Evolutionary conservation across 345 rosid species (phyloP).

Genomic region (Eucalyptus marginata): DNA sequence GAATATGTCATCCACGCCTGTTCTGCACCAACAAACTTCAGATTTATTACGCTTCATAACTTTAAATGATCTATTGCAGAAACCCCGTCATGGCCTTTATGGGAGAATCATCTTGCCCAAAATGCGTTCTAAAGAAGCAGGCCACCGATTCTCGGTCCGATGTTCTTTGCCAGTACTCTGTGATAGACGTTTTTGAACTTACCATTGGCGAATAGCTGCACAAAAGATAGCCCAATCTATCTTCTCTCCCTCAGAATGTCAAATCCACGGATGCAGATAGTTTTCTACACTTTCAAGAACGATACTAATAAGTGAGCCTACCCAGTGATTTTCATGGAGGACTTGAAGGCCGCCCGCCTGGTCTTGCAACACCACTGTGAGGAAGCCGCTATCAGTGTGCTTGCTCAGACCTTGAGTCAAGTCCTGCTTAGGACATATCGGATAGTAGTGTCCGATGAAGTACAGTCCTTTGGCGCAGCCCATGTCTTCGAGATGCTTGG

Average conservation of each 20-base stretch:
- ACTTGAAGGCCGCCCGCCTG: constrained; percentile 7
- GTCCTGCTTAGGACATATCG: constrained; percentile 14
- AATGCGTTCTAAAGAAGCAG: not conserved
- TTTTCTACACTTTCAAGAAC: not conserved
- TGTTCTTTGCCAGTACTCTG: constrained; percentile 1
- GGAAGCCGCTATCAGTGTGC: constrained; percentile 4
- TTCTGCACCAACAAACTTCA: not conserved
- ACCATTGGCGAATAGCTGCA: constrained; percentile 14
- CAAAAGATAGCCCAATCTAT: not conserved
- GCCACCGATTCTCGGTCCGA: constrained; percentile 14
- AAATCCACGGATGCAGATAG: not conserved
- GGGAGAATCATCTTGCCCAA: not conserved
- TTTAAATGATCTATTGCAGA: no score
- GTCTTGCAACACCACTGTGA: not conserved
- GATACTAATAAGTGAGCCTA: not conserved
- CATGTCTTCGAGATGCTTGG: not conserved
- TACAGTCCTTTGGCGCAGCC: constrained; percentile 1
- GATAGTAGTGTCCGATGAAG: constrained; percentile 5
- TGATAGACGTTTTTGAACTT: constrained; percentile 8
- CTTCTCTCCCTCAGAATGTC: not conserved
- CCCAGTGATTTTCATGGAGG: not conserved
- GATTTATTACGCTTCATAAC: no score
- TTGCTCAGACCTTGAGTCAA: not conserved
- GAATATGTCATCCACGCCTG: no score
- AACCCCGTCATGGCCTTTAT: not conserved